A percentile compares a stretch with the other conserved stretches of the same genome.
These are phyloP conservation scores for Kentomonas sorsogonicus DNA, from an alignment of 208 protist genomes.

Conservation along the genomic window DNA sequence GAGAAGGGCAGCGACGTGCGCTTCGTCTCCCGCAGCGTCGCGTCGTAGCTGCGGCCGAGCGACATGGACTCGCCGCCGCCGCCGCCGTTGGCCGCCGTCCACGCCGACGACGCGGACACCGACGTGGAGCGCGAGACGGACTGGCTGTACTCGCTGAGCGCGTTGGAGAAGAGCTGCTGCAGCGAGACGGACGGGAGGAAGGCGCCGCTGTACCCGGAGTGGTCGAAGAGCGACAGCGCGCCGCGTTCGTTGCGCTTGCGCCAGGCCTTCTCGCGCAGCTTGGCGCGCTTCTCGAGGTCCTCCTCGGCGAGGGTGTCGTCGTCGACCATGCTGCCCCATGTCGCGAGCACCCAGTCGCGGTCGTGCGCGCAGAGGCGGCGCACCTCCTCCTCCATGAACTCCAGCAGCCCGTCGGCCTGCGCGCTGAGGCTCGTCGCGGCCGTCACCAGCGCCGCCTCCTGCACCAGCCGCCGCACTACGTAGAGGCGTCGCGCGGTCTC, in stretches of 20 bases:
- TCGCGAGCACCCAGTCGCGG: conserved; percentile 9
- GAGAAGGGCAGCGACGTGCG: neutral
- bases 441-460: conserved; percentile 6
- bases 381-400: conserved; percentile 27
- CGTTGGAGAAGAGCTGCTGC: no score
- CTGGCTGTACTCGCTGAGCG: no score
- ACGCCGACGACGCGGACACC: no score
- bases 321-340: conserved; percentile 20
- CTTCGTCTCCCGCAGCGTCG: neutral
- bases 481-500: conserved; percentile 47
- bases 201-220: no score
- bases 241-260: neutral
- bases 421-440: neutral
- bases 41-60: neutral
- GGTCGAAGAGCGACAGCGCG: no score
- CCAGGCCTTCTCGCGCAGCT: neutral
- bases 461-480: conserved; percentile 35
- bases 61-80: neutral
- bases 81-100: no score
- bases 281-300: neutral
- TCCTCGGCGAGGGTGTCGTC: conserved; percentile 6
- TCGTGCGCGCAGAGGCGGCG: conserved; percentile 13
- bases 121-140: no score
- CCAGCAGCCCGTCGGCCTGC: conserved; percentile 17
- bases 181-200: no score